Conservation (phyloP, 306 rosid genomes). For the Acacia acuminata region DNA sequence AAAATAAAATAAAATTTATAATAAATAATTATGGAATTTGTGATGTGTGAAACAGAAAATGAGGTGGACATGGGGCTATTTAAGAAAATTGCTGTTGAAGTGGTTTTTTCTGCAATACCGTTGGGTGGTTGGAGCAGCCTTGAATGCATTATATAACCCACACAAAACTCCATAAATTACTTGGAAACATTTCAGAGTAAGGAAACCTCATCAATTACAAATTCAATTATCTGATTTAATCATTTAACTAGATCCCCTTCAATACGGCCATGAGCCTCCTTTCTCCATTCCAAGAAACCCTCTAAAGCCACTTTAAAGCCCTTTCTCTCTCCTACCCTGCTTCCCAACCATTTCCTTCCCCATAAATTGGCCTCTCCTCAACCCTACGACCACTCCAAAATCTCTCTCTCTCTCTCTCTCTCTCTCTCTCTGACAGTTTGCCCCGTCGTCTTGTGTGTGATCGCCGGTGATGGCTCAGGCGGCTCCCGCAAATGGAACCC, state of each 20-base stretch:
- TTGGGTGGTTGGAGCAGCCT: neutral
- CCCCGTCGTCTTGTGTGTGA: neutral
- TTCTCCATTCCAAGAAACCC: neutral
- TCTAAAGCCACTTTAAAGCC: neutral
- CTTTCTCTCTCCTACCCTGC: neutral
- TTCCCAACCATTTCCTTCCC: neutral
- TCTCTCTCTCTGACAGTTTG: neutral
- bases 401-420: neutral
- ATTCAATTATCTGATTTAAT: neutral
- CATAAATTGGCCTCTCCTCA: neutral
- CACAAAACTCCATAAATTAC: neutral
- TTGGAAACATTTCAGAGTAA: neutral
- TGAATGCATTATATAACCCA: neutral
- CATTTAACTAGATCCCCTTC: neutral
- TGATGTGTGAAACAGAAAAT: neutral
- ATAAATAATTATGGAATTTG: neutral
- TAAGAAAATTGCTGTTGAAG: neutral
- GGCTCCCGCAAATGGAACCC: slow-evolving; percentile 41
- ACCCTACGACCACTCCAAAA: neutral
- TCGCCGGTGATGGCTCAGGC: slow-evolving; percentile 52
- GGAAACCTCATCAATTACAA: neutral
- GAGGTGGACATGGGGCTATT: neutral
- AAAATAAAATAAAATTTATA: too few species aligned
- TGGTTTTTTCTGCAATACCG: neutral
- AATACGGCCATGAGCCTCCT: neutral